Evolutionary conservation across 208 protist genomes (phyloP), one percentile per base, ranked within the genome.

Genomic region (Trypanosoma melophagium): DNA sequence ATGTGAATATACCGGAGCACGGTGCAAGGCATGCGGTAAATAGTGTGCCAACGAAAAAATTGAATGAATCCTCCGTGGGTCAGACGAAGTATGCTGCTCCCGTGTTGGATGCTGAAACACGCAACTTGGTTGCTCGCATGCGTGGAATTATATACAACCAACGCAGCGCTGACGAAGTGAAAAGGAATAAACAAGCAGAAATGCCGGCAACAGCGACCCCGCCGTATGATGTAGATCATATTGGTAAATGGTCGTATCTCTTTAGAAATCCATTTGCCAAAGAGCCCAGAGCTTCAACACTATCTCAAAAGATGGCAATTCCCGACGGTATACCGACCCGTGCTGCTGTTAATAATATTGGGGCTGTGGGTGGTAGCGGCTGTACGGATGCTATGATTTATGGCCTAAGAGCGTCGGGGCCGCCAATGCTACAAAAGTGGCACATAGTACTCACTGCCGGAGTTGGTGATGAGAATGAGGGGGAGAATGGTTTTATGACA

Each of bases 391-490:
- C n/a, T n/a, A n/a, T n/a, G n/a, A n/a, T n/a, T n/a, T n/a, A n/a
- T n/a, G n/a, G n/a, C n/a, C n/a, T n/a, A n/a, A n/a, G n/a, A n/a
- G n/a, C 40, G 40, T 44, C 40, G 40, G 40, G 8, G 40, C n/a
- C n/a, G n/a, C n/a, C n/a, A n/a, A n/a, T n/a, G n/a, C n/a, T n/a
- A n/a, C n/a, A n/a, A n/a, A n/a, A n/a, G 5, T 64, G 59, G 59
- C 25, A 24, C n/a, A 44, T 64, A 7, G 17, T 24, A 44, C 60
- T 66, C 28, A 66, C 60, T 1, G 22, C 60, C n/a, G 50, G 50
- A 16, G 40, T 67, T 19, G 40, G 14, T 7, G 21, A 25, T 17
- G 25, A 12, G 7, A 52, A 51, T 12, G 62, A 59, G 7, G 40
- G 2, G 16, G 62, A 49, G 9, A 40, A 67, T n/a, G 62, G 51